Conservation (phyloP, 2,329 filamentous ascomycete genomes). For the Stagonosporopsis vannaccii region DNA sequence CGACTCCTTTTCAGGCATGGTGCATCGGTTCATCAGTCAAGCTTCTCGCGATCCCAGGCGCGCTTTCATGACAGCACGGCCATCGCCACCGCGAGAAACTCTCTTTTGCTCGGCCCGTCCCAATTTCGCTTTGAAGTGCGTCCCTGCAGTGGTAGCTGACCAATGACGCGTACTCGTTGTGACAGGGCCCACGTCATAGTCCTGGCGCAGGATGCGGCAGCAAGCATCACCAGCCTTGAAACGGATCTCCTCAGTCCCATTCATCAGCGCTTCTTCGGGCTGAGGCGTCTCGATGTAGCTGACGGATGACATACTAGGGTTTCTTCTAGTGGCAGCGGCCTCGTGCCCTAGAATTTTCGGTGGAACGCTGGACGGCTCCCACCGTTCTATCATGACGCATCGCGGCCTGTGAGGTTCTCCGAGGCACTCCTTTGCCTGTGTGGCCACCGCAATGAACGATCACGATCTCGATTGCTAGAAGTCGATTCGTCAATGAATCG, state of each 20-base stretch:
- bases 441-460: constrained; percentile 30
- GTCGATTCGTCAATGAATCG: constrained; percentile 26
- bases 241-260: constrained; percentile 38
- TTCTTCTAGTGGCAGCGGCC: constrained; percentile 30
- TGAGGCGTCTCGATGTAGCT: constrained; percentile 30
- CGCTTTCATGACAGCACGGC: constrained; percentile 36
- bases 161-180: constrained; percentile 26
- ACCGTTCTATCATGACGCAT: constrained; percentile 34
- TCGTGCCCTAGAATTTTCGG: constrained; percentile 32
- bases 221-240: constrained; percentile 32
- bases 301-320: constrained; percentile 36
- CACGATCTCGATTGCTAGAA: constrained; percentile 18
- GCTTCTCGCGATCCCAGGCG: constrained; percentile 36
- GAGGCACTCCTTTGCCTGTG: constrained; percentile 19
- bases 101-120: constrained; percentile 31
- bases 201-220: constrained; percentile 29
- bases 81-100: constrained; percentile 30
- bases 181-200: constrained; percentile 29
- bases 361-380: constrained; percentile 28
- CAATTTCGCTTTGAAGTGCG: constrained; percentile 29
- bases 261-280: constrained; percentile 26
- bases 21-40: constrained; percentile 15
- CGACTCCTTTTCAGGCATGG: constrained; percentile 27
- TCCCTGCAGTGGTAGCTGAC: constrained; percentile 27
- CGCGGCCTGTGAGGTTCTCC: constrained; percentile 19